Evolutionary conservation across 106 monocot species (phyloP), one percentile per base, ranked within the genome.

Genomic region (Dendrobium huoshanense): DNA sequence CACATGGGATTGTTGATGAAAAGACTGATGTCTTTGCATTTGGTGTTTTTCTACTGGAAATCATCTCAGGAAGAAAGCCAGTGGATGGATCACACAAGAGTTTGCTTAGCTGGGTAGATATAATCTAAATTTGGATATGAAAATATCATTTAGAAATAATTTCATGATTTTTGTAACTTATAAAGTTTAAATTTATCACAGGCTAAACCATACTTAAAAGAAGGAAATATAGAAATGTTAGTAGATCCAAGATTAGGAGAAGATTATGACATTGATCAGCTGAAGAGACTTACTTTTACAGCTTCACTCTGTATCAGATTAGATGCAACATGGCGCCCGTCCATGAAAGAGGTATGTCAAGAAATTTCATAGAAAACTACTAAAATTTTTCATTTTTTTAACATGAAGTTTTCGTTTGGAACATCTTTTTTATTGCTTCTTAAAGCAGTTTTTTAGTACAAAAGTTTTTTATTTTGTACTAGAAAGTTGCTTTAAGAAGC

Each of bases 11-110:
- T 17, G 82, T 92, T 19, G 92, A 90, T 51, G 89, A 92, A 83
- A 92, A 92, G 86, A 92, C 92, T 4, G 92, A 90, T 77, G 89
- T 92, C 20, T 92, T 93, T 72, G 88, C 93, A 24, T 90, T 88
- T 55, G 90, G 92, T 5, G 88, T 92, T 56, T 87, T 93, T 48
- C 82, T 93, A 8, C 75, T 93, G 78, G 93, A 93, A 80, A 55
- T 88, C 80, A 78, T 90, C 56, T 90, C 93, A 10, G 93, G 90
- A 68, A 88, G 77, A 73, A 88, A 88, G 19, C 93, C 93, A 40
- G 90, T 93, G 19, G 88, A 93, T 79, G 87, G 93, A 24, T 80
- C 85, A 80, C 90, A 93, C 70, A 83, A 72, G 64, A 90, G 90
- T 82, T 77, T 93, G 88, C 86, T 93, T 42, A 83, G 85, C 65